phyloP scores from a whole-genome alignment of 208 protist species.

The Trypanosoma vivax region DNA sequence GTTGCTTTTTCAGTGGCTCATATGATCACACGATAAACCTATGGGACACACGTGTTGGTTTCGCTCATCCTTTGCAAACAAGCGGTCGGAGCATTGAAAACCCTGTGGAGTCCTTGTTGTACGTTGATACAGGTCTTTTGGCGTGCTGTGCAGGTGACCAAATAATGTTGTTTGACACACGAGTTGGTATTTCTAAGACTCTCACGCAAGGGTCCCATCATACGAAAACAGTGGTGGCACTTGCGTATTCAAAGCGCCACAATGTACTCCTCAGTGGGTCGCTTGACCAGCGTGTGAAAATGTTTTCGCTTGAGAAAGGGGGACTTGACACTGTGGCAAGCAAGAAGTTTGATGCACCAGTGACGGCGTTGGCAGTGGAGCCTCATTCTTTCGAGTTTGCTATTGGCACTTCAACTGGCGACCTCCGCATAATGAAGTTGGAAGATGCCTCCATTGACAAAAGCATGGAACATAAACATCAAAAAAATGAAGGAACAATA shows the following conservation, averaged over 20 bases:
- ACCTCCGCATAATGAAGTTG: slow-evolving; percentile 63
- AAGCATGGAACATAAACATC: slow-evolving; percentile 2
- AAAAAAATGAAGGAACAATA: slow-evolving; percentile 17
- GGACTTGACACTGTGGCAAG: slow-evolving; percentile 47
- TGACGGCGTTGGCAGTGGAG: slow-evolving; percentile 63
- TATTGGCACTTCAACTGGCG: slow-evolving; percentile 52
- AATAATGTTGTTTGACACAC: slow-evolving; percentile 58
- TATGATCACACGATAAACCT: slow-evolving; percentile 81
- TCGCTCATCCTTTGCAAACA: slow-evolving; percentile 44
- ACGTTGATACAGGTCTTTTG: slow-evolving; percentile 27
- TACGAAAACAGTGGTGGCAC: slow-evolving; percentile 67
- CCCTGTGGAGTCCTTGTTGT: slow-evolving; percentile 60
- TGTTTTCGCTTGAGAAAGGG: slow-evolving; percentile 46
- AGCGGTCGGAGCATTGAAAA: slow-evolving; percentile 16
- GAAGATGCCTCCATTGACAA: slow-evolving; percentile 14
- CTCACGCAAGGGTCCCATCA: slow-evolving; percentile 60
- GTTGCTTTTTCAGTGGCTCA: slow-evolving; percentile 74
- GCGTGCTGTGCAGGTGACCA: slow-evolving; percentile 52
- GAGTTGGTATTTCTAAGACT: slow-evolving; percentile 41
- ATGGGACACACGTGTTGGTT: slow-evolving; percentile 67
- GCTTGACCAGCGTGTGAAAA: slow-evolving; percentile 78
- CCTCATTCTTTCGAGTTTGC: slow-evolving; percentile 61
- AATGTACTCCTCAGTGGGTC: slow-evolving; percentile 62
- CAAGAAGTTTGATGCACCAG: slow-evolving; percentile 53
- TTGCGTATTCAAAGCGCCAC: slow-evolving; percentile 58